phyloP scores from a whole-genome alignment of 192 early-diverging fungal genomes.

The Entomortierella beljakovae region DNA sequence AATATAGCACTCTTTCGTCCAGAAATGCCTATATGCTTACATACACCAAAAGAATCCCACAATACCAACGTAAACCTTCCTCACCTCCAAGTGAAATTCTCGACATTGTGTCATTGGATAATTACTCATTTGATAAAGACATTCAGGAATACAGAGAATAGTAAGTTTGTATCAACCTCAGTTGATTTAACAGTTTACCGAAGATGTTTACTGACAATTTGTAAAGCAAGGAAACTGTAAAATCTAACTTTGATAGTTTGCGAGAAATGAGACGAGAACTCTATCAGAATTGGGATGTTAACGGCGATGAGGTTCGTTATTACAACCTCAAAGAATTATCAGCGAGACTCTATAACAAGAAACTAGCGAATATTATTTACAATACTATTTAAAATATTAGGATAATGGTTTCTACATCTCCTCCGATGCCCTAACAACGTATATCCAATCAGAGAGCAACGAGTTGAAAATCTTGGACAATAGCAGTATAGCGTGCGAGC shows the following conservation, averaged over 20 bases:
- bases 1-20: constrained; percentile 49
- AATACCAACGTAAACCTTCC: background rate
- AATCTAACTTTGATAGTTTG: constrained; percentile 6
- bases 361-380: background rate
- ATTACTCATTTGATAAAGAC: constrained; percentile 3
- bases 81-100: constrained; percentile 12
- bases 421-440: constrained; percentile 2
- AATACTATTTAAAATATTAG: background rate
- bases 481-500: constrained; percentile 27
- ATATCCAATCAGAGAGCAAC: background rate
- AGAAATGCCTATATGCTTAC: constrained; percentile 56
- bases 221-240: constrained; percentile 12
- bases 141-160: constrained; percentile 1
- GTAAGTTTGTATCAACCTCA: constrained; percentile 9
- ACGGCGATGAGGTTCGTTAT: constrained; percentile 21
- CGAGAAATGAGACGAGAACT: constrained; percentile 16
- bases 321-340: background rate
- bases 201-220: background rate
- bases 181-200: background rate
- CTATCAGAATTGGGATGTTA: constrained; percentile 26
- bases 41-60: constrained; percentile 19
- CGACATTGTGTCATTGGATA: constrained; percentile 17
- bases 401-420: constrained; percentile 21
- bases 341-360: background rate
- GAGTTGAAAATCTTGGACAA: constrained; percentile 2